Conservation (phyloP, 345 rosid genomes). For the Sapria himalayana region DNA sequence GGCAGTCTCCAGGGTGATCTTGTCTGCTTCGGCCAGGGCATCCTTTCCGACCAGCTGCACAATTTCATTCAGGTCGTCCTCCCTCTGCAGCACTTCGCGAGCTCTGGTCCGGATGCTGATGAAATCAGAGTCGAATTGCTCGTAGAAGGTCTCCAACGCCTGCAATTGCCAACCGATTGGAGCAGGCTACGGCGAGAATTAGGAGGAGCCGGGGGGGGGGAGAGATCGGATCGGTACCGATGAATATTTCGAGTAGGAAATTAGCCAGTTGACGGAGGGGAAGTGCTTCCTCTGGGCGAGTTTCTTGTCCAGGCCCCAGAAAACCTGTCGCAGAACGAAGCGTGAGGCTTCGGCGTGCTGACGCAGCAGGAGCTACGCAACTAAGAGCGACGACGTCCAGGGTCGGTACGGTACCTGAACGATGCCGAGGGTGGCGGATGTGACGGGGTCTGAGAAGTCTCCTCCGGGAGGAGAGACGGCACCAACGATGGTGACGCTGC, state of each 20-base stretch:
- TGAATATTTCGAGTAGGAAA: conserved; percentile 94
- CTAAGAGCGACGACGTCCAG: too few species aligned
- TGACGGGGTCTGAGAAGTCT: conserved; percentile 98
- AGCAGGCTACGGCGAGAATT: too few species aligned
- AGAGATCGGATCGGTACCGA: too few species aligned
- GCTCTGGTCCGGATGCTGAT: conserved; percentile 98
- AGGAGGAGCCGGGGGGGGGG: too few species aligned
- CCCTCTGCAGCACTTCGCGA: conserved; percentile 97
- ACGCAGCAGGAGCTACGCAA: too few species aligned
- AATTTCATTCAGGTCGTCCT: conserved; percentile 97
- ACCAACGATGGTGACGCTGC: conserved; percentile 99
- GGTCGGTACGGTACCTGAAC: conserved; percentile 98
- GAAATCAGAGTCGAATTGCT: conserved; percentile 90
- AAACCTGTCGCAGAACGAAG: conserved; percentile 48
- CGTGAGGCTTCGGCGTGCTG: too few species aligned
- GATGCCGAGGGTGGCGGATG: conserved; percentile 97
- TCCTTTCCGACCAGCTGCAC: conserved; percentile 99
- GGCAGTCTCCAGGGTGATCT: conserved; percentile 91
- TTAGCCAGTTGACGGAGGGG: conserved; percentile 98
- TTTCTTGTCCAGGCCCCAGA: conserved; percentile 99
- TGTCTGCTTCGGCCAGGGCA: conserved; percentile 91
- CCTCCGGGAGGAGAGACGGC: conserved; percentile 99
- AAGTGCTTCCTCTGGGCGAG: conserved; percentile 99
- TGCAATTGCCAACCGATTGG: too few species aligned
- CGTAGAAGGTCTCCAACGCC: conserved; percentile 97